phyloP scores from a whole-genome alignment of 169 alveolate genomes.

The Sarcocystis neurona region DNA sequence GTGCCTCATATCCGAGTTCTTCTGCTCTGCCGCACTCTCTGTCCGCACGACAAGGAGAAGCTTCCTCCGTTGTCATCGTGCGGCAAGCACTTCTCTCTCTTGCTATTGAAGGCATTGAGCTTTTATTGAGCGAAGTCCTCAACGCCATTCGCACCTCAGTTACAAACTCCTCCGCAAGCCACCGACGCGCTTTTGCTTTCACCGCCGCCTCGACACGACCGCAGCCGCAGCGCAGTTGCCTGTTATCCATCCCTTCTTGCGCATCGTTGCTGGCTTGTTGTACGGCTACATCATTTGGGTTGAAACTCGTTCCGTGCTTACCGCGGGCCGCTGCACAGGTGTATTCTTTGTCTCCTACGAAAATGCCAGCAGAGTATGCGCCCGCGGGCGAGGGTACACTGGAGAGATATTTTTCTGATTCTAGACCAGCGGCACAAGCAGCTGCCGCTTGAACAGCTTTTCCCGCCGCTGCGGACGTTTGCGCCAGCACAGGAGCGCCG shows the following conservation, averaged over 20 bases:
- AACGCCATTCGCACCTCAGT: not conserved
- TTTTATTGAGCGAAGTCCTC: not conserved
- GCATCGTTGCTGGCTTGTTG: no score
- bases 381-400: no score
- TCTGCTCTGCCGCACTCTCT: no score
- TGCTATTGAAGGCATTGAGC: not conserved
- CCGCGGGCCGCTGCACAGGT: no score
- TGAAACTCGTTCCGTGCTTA: no score
- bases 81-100: not conserved
- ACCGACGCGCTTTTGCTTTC: conserved; percentile 16
- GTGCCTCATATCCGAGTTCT: not conserved
- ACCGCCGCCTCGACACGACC: not conserved
- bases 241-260: no score
- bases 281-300: no score
- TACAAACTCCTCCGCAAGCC: conserved; percentile 33
- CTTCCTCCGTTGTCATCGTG: not conserved
- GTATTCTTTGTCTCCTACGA: no score
- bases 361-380: no score
- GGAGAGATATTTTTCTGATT: no score
- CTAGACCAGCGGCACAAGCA: not conserved
- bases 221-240: conserved; percentile 15
- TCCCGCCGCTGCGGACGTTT: not conserved
- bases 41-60: not conserved
- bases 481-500: not conserved
- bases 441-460: conserved; percentile 10